phyloP scores from a whole-genome alignment of 2,329 filamentous ascomycete genomes.

The Monilinia aucupariae region DNA sequence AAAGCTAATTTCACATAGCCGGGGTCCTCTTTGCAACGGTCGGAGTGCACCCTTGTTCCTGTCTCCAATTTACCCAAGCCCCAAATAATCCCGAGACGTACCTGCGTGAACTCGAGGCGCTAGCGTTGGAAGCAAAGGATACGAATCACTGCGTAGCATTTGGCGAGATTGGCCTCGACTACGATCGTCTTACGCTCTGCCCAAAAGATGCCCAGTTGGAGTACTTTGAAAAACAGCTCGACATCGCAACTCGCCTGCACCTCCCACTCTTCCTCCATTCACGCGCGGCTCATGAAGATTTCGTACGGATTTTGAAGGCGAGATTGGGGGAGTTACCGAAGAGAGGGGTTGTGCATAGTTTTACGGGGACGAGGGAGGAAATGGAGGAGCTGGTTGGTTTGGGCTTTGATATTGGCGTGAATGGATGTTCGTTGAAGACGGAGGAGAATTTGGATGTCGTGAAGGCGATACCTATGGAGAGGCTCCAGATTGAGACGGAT shows the following conservation, averaged over 20 bases:
- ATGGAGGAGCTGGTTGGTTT: conserved; percentile 74
- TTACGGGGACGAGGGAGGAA: conserved; percentile 82
- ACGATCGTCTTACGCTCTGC: conserved; percentile 82
- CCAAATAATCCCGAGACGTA: conserved; percentile 46
- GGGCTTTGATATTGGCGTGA: conserved; percentile 88
- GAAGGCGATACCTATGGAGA: conserved; percentile 67
- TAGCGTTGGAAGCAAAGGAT: conserved; percentile 52
- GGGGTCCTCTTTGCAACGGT: conserved; percentile 83
- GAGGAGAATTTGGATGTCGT: conserved; percentile 85
- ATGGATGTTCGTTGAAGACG: conserved; percentile 95
- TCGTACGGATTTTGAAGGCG: conserved; percentile 64
- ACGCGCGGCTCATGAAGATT: conserved; percentile 79
- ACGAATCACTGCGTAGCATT: conserved; percentile 59
- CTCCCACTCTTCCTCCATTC: conserved; percentile 91
- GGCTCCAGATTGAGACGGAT: conserved; percentile 92
- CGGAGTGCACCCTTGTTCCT: conserved; percentile 89
- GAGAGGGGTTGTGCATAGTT: conserved; percentile 86
- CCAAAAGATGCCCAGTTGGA: conserved; percentile 73
- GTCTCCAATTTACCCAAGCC: conserved; percentile 59
- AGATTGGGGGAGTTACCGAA: conserved; percentile 62
- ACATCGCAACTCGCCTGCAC: conserved; percentile 51
- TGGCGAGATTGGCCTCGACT: conserved; percentile 94
- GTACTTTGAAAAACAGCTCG: conserved; percentile 70
- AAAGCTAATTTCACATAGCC: conserved; percentile 44
- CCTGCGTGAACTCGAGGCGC: conserved; percentile 53